Evolutionary conservation across 164 flowering plant species (phyloP), one percentile per base, ranked within the genome.

Genomic region (Berberis vulgaris): DNA sequence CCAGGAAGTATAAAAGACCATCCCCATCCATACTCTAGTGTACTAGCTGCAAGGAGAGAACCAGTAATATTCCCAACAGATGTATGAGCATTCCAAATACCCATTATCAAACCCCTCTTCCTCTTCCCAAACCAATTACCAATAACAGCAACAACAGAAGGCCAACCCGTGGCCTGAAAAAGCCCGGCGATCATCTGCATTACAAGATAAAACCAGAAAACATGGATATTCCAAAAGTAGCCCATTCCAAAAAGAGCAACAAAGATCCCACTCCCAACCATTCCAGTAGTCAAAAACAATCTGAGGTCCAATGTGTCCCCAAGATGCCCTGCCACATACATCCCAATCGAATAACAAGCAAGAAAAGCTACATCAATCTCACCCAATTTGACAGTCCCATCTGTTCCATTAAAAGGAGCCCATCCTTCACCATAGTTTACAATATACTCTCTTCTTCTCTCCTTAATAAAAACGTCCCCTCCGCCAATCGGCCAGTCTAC

Each of bases 91-190:
- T 46, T 46, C 49, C 97, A 89, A 13, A 87, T 54, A 54, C 94
- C 98, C 98, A 92, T 92, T 54, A 89, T 89, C 80, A 89, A 74
- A 13, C 97, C 97, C 69, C 94, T 83, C 76, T 81, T 86, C 69
- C 86, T 77, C 77, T 89, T 89, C 59, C 98, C 98, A 77, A 88
- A 89, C 97, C 98, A 92, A 72, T 88, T 89, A 6, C 98, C 98
- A 41, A 92, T 77, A 54, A 92, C 95, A 26, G 98, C 98, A 47
- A 92, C 96, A 52, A 92, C 98, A 5, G 97, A 92, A 47, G 98
- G 98, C 98, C 98, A 92, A 1, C 98, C 98, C 0, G 98, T 92
- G 4, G 98, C 89, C 64, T 92, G 96, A 75, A 92, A 92, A 74
- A 92, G 74, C 57, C 98, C 96, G n/a, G 96, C 98, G 4, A 75